phyloP scores from a whole-genome alignment of 768 basidiomycete genomes.

The Sarcomyxa edulis region DNA sequence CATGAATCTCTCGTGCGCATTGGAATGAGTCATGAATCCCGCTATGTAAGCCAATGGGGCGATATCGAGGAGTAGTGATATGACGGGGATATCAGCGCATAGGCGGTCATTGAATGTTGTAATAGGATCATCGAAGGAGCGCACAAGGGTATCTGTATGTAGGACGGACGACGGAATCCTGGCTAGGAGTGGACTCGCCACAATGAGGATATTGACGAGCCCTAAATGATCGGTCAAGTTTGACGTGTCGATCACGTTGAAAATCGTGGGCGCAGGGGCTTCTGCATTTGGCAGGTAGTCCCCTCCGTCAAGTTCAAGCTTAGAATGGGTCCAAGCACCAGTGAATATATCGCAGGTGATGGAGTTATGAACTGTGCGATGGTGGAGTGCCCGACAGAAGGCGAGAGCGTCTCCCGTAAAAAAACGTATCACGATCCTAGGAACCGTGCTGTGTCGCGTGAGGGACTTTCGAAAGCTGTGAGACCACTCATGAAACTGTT shows the following conservation, averaged over 20 bases:
- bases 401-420: conserved; percentile 34
- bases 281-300: conserved; percentile 19
- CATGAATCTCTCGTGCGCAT: conserved; percentile 31
- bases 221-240: conserved; percentile 46
- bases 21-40: conserved; percentile 33
- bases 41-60: conserved; percentile 33
- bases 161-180: conserved; percentile 24
- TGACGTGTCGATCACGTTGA: conserved; percentile 46
- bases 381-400: conserved; percentile 29
- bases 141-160: conserved; percentile 37
- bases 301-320: conserved; percentile 23
- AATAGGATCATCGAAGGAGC: conserved; percentile 18
- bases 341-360: conserved; percentile 24
- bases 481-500: conserved; percentile 31
- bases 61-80: conserved; percentile 37
- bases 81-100: conserved; percentile 32
- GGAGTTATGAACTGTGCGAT: conserved; percentile 10
- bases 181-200: conserved; percentile 31
- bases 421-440: conserved; percentile 28
- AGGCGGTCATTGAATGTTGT: conserved; percentile 25
- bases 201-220: conserved; percentile 36
- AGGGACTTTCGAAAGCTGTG: conserved; percentile 23
- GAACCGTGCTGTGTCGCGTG: conserved; percentile 3
- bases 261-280: conserved; percentile 25
- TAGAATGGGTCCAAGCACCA: conserved; percentile 26